Conservation (phyloP, 163 green algal genomes). For the Dunaliella salina region DNA sequence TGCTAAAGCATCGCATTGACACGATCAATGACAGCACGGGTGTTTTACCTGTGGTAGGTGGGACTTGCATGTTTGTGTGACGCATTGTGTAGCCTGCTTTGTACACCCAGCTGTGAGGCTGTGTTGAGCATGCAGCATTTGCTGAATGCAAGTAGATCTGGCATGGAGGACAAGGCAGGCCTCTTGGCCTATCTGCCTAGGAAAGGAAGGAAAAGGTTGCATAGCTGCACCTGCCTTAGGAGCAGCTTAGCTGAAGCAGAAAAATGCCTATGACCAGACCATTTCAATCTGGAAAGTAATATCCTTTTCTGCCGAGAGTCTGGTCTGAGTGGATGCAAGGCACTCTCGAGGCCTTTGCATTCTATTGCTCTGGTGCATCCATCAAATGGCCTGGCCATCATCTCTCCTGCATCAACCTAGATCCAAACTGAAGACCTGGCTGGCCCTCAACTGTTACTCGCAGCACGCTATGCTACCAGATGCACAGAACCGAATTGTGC, state of each 20-base stretch:
- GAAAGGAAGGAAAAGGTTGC: too few relatives aligned
- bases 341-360: too few relatives aligned
- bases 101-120: background rate
- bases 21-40: slow-evolving; percentile 47
- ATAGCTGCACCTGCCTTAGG: too few relatives aligned
- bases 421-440: background rate
- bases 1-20: slow-evolving; percentile 59
- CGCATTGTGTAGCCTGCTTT: background rate
- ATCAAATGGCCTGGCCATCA: too few relatives aligned
- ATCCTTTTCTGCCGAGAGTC: too few relatives aligned
- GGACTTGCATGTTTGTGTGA: background rate
- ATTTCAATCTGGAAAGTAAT: too few relatives aligned
- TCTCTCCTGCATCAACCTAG: too few relatives aligned
- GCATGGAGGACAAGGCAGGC: background rate
- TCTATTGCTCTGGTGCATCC: too few relatives aligned
- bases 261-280: too few relatives aligned
- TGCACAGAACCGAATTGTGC: slow-evolving; percentile 50
- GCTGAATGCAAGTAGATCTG: background rate
- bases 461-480: slow-evolving; percentile 45
- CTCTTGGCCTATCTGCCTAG: too few relatives aligned
- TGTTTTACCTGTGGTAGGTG: slow-evolving; percentile 58
- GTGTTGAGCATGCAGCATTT: background rate
- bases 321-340: too few relatives aligned
- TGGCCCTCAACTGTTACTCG: background rate
- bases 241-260: too few relatives aligned